Evolutionary conservation across 2,329 filamentous ascomycete genomes (phyloP), one percentile per base, ranked within the genome.

Genomic region (Aureobasidium vineae): DNA sequence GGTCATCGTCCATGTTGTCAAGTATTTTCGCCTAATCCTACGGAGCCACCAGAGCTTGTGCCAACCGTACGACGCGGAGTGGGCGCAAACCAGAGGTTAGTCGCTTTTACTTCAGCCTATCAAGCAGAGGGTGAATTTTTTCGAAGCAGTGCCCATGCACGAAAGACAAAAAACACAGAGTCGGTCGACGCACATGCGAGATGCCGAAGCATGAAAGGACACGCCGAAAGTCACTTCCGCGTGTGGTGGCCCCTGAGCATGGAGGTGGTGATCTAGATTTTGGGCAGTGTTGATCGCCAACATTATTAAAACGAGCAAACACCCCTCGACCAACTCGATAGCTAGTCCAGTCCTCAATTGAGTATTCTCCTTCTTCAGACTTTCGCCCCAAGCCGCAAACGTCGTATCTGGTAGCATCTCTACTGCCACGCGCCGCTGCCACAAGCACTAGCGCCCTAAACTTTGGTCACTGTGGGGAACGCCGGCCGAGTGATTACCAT

Each of bases 121-220:
- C 59, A 63, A 41, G n/a, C 31, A 63, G 41, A 63, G 33, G 26
- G 21, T 47, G 45, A 33, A 15, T 52, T 50, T 13, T 21, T 40
- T 13, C 33, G 19, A 16, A 33, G 16, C 41, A 8, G 40, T 41
- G 57, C n/a, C 43, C 41, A 36, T 52, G 31, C 45, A 45, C 36
- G 31, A 47, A 63, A 63, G 45, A 63, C 21, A 40, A 63, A 41
- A 63, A 41, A 50, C 45, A 52, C 33, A 40, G 21, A 50, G 45
- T 63, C 59, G 59, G 59, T 36, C 59, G 49, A 36, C 59, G 45
- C 59, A 36, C 36, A 50, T 63, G 59, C 59, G 59, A 63, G 43
- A 21, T 52, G 59, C 59, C 59, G 59, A 63, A 63, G 59, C 59
- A 50, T 50, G 33, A 63, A 31, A 41, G 31, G 33, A 63, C 59